Conservation (phyloP, 306 rosid genomes). For the barrel medic (Medicago truncatula) region MtrunA17r5.0-ANR NC_053044.1:25506501-25507000, state of each 20-base stretch:
- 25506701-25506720: constrained; percentile 14
- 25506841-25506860: constrained; percentile 14
- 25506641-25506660: constrained; percentile 9
- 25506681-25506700: constrained; percentile 18
- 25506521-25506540: constrained; percentile 23
- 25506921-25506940: neutral
- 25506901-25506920: neutral
- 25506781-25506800: constrained; percentile 1
- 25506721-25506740: neutral
- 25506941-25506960: neutral
- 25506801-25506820: constrained; percentile 15
- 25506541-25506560: constrained; percentile 1
- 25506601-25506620: neutral
- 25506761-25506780: neutral
- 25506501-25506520: constrained; percentile 18
- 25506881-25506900: constrained; percentile 21
- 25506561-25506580: constrained; percentile 8
- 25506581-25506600: neutral
- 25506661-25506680: constrained; percentile 6
- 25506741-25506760: neutral
- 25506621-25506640: constrained; percentile 7
- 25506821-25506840: neutral
- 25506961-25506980: neutral
- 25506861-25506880: neutral
- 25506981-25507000: neutral